Evolutionary conservation across 2,329 filamentous ascomycete genomes (phyloP).

Genomic region (Arthrobotrys iridis): DNA sequence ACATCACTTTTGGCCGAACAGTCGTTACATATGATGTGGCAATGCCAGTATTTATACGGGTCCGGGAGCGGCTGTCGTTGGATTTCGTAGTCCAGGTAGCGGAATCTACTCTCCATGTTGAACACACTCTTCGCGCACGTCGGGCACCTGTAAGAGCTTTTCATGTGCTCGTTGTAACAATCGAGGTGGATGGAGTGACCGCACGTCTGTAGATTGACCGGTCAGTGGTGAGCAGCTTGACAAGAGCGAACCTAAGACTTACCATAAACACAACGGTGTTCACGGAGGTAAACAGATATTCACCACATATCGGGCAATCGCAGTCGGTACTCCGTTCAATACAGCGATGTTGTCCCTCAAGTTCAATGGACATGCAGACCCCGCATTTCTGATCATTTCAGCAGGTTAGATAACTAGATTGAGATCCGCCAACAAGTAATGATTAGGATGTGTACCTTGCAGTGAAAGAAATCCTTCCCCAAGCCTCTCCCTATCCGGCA

Average conservation of each 20-base stretch:
- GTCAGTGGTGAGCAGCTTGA: not conserved
- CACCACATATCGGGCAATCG: constrained; percentile 94
- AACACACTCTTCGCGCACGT: constrained; percentile 96
- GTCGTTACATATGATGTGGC: constrained; percentile 91
- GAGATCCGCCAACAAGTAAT: not conserved
- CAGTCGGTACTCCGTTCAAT: constrained; percentile 94
- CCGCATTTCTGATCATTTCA: constrained; percentile 75
- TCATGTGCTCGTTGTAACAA: constrained; percentile 89
- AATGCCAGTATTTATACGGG: constrained; percentile 81
- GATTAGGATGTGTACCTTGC: constrained; percentile 74
- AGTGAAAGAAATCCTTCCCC: constrained; percentile 97
- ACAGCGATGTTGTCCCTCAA: constrained; percentile 86
- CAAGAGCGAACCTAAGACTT: not conserved
- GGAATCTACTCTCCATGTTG: constrained; percentile 96
- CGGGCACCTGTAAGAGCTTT: constrained; percentile 88
- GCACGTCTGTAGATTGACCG: constrained; percentile 67
- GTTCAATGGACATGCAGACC: constrained; percentile 90
- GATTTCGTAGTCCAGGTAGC: constrained; percentile 87
- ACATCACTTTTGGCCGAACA: constrained; percentile 88
- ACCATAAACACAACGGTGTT: constrained; percentile 87
- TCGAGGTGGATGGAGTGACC: constrained; percentile 93
- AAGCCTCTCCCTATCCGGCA: constrained; percentile 89
- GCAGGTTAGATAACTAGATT: constrained; percentile 2
- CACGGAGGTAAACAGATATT: constrained; percentile 94
- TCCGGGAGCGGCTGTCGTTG: constrained; percentile 89